Evolutionary conservation across 2,329 filamentous ascomycete genomes (phyloP), one percentile per base, ranked within the genome.

Genomic region (Alternaria ventricosa): DNA sequence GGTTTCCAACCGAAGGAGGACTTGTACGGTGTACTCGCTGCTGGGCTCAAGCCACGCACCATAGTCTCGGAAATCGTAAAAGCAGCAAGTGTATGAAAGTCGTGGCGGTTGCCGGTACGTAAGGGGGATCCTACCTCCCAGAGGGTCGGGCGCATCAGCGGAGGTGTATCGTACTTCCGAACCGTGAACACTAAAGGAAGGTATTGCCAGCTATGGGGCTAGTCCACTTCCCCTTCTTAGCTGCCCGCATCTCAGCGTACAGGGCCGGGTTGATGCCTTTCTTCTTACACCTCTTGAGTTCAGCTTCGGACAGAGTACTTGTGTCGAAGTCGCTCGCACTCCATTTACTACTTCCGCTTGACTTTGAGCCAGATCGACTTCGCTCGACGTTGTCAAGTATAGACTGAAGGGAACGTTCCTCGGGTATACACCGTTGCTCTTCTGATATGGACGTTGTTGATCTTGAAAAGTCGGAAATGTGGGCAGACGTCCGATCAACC

Each of bases 201-300:
- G 76, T 77, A 51, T 78, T 79, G 7, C 77, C 77, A 18, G 70
- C 73, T 51, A 79, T 75, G 5, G 76, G 74, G 65, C 75, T 78
- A n/a, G 72, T 69, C 71, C 76, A 77, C 70, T 75, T 73, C 1
- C 81, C 80, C 57, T 80, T 82, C 56, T 77, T 76, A 22, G 79
- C 80, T 25, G 82, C 80, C 65, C 82, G 81, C 82, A 84, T 84
- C 71, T 85, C 83, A 13, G 81, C 79, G 63, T 81, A 84, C 53
- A 84, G 63, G 10, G 80, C 75, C 13, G 82, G 82, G 62, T 84
- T 83, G 66, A 84, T 82, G 2, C 83, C 82, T 67, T 84, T 85
- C 70, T 82, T 82, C 68, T 76, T 74, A 70, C 82, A 76, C 65
- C 82, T 83, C 61, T 79, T 78, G 46, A 83, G 71, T 49, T 84